Conservation (phyloP, 108 stramenopile genomes). For the Mayamaea pseudoterrestris region DNA sequence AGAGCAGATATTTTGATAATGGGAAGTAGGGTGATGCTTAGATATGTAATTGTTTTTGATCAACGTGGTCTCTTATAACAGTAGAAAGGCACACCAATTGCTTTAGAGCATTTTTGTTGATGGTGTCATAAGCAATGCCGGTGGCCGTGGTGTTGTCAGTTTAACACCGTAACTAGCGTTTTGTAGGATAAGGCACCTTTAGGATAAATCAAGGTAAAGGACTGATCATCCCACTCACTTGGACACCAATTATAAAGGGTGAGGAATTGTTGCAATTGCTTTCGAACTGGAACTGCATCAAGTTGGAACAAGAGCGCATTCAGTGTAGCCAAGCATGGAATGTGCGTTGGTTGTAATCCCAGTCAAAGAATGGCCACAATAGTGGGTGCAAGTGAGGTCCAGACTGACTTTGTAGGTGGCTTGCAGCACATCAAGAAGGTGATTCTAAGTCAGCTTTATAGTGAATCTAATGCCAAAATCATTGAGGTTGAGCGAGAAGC, state of each 20-base stretch:
- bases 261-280: constrained; percentile 10
- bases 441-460: constrained; percentile 16
- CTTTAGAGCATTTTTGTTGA: constrained; percentile 9
- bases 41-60: constrained; percentile 20
- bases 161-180: no score
- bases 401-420: constrained; percentile 2
- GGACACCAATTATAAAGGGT: constrained; percentile 6
- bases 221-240: constrained; percentile 27
- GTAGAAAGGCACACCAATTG: constrained; percentile 17
- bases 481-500: constrained; percentile 35
- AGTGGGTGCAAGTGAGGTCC: constrained; percentile 15
- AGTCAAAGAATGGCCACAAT: constrained; percentile 17
- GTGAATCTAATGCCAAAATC: constrained; percentile 35
- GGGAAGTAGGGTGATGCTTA: no score
- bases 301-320: constrained; percentile 6
- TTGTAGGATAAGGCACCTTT: no score
- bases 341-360: constrained; percentile 27
- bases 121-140: constrained; percentile 20
- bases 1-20: no score
- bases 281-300: constrained; percentile 17
- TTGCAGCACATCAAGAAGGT: constrained; percentile 20
- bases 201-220: constrained; percentile 25
- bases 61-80: constrained; percentile 18
- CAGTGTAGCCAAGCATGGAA: constrained; percentile 31
- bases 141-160: constrained; percentile 28